A percentile compares a stretch with the other conserved stretches of the same genome.
phyloP scores from a whole-genome alignment of 257 asterid species.

The Solanum megistacrolobum region DNA sequence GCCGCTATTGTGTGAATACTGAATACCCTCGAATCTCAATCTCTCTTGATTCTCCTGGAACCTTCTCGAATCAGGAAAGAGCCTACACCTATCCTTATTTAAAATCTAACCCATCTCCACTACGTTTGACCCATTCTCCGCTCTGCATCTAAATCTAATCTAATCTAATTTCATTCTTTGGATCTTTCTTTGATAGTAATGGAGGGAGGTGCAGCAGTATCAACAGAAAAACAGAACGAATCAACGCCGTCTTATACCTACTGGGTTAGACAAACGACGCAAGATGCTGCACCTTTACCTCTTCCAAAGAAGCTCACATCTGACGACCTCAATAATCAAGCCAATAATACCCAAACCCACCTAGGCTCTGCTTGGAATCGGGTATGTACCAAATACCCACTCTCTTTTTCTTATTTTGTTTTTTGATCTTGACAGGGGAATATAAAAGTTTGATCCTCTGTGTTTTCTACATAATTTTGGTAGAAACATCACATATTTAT shows the following conservation, averaged over 20 bases:
- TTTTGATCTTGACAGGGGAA: neutral
- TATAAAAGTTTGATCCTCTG: neutral
- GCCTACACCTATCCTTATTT: neutral
- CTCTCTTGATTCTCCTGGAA: neutral
- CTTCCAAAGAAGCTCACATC: conserved; percentile 48
- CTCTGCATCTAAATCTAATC: neutral
- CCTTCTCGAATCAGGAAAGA: neutral
- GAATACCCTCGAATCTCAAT: too few species aligned
- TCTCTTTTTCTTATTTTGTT: neutral
- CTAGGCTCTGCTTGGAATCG: conserved; percentile 65
- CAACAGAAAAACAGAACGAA: conserved; percentile 23
- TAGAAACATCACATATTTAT: neutral
- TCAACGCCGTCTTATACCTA: conserved; percentile 42
- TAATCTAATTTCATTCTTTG: neutral
- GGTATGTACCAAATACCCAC: conserved; percentile 16
- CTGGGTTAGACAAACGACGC: conserved; percentile 43
- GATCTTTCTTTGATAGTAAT: neutral
- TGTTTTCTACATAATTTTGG: neutral
- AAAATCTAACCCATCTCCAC: neutral
- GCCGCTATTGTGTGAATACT: neutral
- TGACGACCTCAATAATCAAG: conserved; percentile 18
- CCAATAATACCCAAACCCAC: conserved; percentile 22
- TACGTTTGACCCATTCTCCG: neutral
- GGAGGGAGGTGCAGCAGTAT: conserved; percentile 36
- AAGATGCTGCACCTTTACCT: conserved; percentile 57